Evolutionary conservation across 2,329 filamentous ascomycete species (phyloP).

Genomic region (Fusarium transvaalense): DNA sequence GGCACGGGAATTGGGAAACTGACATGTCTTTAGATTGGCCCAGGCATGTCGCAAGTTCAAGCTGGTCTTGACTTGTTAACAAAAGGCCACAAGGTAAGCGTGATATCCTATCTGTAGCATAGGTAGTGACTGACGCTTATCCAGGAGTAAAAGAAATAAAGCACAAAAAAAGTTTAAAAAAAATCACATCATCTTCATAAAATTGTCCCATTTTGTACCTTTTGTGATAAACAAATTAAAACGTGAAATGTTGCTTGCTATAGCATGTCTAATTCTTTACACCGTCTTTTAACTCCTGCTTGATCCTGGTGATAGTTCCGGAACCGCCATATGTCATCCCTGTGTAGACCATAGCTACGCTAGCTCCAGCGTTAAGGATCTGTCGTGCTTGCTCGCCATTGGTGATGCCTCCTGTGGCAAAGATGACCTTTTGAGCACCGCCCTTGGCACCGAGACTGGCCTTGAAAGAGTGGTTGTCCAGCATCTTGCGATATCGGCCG

Average conservation of each 20-base stretch:
- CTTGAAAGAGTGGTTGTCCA: conserved; percentile 64
- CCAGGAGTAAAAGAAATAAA: neutral
- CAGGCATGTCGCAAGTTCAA: neutral
- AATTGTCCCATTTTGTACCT: conserved; percentile 12
- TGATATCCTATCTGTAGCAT: neutral
- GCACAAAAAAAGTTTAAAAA: neutral
- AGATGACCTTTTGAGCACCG: conserved; percentile 78
- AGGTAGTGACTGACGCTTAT: neutral
- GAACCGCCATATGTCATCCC: conserved; percentile 74
- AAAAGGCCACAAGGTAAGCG: neutral
- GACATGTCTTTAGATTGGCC: neutral
- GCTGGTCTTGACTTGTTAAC: neutral
- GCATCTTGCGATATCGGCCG: conserved; percentile 77
- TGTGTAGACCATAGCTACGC: conserved; percentile 93
- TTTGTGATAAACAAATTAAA: conserved; percentile 38
- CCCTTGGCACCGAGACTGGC: conserved; percentile 47
- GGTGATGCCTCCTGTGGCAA: conserved; percentile 93
- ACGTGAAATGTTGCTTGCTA: conserved; percentile 38
- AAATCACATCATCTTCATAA: neutral
- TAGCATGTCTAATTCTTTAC: conserved; percentile 44
- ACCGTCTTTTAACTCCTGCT: conserved; percentile 69
- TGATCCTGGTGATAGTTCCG: conserved; percentile 74
- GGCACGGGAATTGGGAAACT: neutral
- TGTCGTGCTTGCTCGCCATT: conserved; percentile 86
- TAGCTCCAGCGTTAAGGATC: conserved; percentile 89